Base-by-base conservation (phyloP, 2,329 filamentous ascomycete species). In the Elsinoe arachidis region DNA sequence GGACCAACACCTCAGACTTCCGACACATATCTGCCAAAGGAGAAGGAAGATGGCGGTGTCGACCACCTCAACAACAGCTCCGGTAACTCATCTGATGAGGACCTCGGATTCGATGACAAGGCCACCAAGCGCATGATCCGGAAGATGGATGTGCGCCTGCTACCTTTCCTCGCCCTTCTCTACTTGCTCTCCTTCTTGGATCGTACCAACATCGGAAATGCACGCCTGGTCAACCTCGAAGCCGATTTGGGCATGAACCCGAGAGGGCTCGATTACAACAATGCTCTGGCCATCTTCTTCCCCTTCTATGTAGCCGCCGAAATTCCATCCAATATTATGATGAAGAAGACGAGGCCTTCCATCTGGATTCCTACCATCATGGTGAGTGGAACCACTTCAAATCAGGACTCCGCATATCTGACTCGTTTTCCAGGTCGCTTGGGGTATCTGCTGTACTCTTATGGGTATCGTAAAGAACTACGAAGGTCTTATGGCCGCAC, bases 181-280 rank as follows among this genome's bases (percentile, higher is more conserved):
- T 82, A 81, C 62, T 71, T 81, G 1, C 70, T 82, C 58, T 80
- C 80, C 66, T 81, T 79, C 61, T 71, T 82, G 14, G 79, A 81
- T 62, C 72, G 77, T 62, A 67, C 57, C 12, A 66, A 64, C 43
- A 63, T 65, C 5, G 62, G 59, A 11, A 93, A 78, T 72, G 89
- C 81, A 1, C 80, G 80, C 64, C 74, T 83, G 23, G 80, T 76
- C 12, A 79, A 80, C 7, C 69, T 84, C 1, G 71, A 79, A 59
- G 67, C 76, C 14, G 82, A 86, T 57, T 73, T 93, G 6, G 62
- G 78, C 33, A 81, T 92, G 76, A 78, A 77, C 1, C 46, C 46
- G 2, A 2, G 33, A 19, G 77, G 79, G 1, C 71, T 76, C 5
- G 76, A 87, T 66, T 95, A 90, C 73, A 75, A 74, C 58, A 66